phyloP scores from a whole-genome alignment of 1,139 yeast species.

The Protomyces lactucae-debilis region DNA sequence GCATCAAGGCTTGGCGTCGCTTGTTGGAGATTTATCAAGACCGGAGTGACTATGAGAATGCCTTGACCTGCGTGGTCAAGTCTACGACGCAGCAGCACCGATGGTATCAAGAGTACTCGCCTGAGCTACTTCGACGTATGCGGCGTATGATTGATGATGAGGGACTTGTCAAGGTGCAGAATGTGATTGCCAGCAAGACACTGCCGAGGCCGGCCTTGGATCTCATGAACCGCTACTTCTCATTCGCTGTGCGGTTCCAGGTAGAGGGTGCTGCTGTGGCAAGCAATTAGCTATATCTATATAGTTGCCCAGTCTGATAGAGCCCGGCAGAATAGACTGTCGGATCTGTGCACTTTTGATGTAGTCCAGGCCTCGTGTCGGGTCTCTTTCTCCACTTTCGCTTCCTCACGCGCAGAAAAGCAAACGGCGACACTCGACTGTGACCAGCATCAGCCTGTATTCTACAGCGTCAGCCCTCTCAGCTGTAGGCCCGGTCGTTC shows the following conservation, averaged over 20 bases:
- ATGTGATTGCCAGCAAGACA: conserved; percentile 33
- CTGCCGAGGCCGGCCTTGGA: conserved; percentile 31
- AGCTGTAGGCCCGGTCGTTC: too few species aligned
- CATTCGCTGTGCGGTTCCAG: conserved; percentile 29
- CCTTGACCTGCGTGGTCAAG: conserved; percentile 67
- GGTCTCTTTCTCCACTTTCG: too few species aligned
- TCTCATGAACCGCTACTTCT: conserved; percentile 32
- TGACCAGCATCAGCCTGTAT: too few species aligned
- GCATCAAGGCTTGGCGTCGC: conserved; percentile 74
- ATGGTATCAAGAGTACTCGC: conserved; percentile 70
- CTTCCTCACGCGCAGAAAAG: too few species aligned
- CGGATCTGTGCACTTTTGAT: too few species aligned
- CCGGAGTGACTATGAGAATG: conserved; percentile 43
- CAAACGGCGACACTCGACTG: too few species aligned
- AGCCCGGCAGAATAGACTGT: too few species aligned
- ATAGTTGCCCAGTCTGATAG: too few species aligned
- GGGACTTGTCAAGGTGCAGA: conserved; percentile 31
- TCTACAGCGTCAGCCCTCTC: too few species aligned
- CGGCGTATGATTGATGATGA: conserved; percentile 25
- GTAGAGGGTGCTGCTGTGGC: conserved; percentile 29
- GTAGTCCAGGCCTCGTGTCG: too few species aligned
- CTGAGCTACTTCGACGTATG: conserved; percentile 12
- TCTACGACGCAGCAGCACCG: conserved; percentile 92
- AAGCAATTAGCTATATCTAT: not conserved
- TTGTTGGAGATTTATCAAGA: conserved; percentile 58